phyloP scores from a whole-genome alignment of 106 monocot species.

The Dactylorhiza incarnata region DNA sequence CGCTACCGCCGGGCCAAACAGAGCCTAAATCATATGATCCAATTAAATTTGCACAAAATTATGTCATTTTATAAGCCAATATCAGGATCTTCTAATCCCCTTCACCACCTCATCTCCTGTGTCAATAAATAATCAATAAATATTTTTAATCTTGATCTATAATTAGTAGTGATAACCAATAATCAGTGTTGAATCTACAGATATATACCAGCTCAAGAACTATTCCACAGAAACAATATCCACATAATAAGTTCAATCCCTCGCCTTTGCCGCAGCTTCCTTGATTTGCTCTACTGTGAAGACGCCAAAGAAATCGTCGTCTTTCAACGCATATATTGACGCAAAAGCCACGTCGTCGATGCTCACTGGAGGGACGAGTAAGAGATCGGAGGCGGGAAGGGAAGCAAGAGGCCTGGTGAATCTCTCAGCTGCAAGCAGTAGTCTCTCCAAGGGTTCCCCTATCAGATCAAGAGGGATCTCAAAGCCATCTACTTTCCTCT shows the following conservation, averaged over 20 bases:
- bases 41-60: too few relatives aligned
- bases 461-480: conserved; percentile 70
- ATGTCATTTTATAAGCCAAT: too few relatives aligned
- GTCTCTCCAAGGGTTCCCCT: conserved; percentile 63
- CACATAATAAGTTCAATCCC: conserved; percentile 13
- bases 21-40: too few relatives aligned
- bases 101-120: too few relatives aligned
- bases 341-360: conserved; percentile 79
- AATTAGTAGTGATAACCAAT: too few relatives aligned
- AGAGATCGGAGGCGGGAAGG: conserved; percentile 65
- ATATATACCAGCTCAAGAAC: too few relatives aligned
- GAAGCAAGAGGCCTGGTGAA: conserved; percentile 55
- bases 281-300: conserved; percentile 86
- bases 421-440: conserved; percentile 50
- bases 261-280: conserved; percentile 77
- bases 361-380: conserved; percentile 65
- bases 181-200: too few relatives aligned
- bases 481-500: conserved; percentile 63
- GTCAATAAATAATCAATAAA: too few relatives aligned
- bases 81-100: too few relatives aligned
- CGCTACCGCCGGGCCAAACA: too few relatives aligned
- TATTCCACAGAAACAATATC: too few relatives aligned
- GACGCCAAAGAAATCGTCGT: conserved; percentile 72
- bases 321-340: conserved; percentile 45
- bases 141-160: too few relatives aligned